A percentile compares a stretch with the other conserved stretches of the same genome.
phyloP scores from a whole-genome alignment of 2,329 filamentous ascomycete species.

The Grosmannia clavigera region DNA sequence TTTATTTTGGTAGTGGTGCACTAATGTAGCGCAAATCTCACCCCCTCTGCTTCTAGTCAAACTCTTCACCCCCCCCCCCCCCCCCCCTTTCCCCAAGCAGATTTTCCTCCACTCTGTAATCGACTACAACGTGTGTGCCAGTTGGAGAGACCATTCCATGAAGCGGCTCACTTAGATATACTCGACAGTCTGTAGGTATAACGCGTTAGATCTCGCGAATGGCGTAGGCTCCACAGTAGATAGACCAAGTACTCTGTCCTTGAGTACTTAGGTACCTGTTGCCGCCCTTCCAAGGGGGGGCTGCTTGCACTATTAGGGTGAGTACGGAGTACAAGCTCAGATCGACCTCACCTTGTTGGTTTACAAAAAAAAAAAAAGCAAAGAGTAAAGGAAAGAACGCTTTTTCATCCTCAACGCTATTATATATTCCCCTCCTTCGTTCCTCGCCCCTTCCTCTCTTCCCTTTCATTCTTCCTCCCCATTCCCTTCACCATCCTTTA shows the following conservation, averaged over 20 bases:
- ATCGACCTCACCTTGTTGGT: background rate
- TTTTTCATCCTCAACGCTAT: conserved; percentile 1
- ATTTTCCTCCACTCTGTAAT: background rate
- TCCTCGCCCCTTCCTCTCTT: background rate
- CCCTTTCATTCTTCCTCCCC: background rate
- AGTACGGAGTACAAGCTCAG: background rate
- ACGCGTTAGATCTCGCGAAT: background rate
- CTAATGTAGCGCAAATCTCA: background rate
- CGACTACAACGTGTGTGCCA: background rate
- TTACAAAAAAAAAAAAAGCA: background rate
- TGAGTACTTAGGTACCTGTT: background rate
- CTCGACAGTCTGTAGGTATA: background rate
- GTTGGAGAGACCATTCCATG: background rate
- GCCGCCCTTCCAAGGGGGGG: background rate
- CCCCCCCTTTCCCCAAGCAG: background rate
- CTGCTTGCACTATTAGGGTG: background rate
- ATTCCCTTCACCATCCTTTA: background rate
- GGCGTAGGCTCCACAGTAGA: background rate
- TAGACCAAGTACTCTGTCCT: background rate
- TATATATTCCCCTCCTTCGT: background rate
- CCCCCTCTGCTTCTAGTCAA: background rate
- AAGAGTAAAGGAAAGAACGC: background rate
- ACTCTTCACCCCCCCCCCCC: background rate
- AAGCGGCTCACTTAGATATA: background rate
- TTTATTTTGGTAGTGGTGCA: background rate